Conservation (phyloP, 306 rosid species). For the Leucaena leucocephala region DNA sequence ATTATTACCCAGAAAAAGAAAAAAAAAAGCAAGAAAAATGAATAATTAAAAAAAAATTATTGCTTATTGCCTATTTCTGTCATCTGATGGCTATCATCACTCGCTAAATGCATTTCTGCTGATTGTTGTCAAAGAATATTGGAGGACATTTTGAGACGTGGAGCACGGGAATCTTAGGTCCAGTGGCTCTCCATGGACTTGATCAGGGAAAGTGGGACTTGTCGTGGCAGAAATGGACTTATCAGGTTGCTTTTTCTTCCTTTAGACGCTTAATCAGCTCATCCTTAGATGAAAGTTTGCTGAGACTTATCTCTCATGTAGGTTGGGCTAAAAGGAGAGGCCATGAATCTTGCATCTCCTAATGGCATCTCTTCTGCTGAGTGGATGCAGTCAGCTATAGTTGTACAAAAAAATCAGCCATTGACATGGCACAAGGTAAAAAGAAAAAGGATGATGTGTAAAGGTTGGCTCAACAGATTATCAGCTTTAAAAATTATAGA, state of each 20-base stretch:
- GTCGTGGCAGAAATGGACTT: constrained; percentile 96
- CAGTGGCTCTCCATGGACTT: constrained; percentile 92
- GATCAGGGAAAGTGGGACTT: constrained; percentile 90
- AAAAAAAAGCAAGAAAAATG: too few relatives aligned
- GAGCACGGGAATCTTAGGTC: constrained; percentile 98
- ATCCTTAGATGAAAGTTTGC: constrained; percentile 29
- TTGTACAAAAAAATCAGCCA: constrained; percentile 70
- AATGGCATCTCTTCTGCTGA: constrained; percentile 74
- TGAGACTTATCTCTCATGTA: constrained; percentile 40
- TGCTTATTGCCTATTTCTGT: neutral
- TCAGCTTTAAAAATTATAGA: constrained; percentile 6
- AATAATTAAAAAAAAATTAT: neutral
- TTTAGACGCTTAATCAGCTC: constrained; percentile 19
- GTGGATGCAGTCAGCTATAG: constrained; percentile 79
- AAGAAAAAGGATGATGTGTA: constrained; percentile 13
- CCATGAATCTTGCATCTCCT: constrained; percentile 87
- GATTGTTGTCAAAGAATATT: constrained; percentile 64
- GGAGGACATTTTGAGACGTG: constrained; percentile 96
- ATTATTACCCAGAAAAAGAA: neutral
- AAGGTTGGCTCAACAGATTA: constrained; percentile 17
- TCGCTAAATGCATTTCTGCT: constrained; percentile 23
- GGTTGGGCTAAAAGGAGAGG: constrained; percentile 98
- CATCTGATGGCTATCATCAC: constrained; percentile 16
- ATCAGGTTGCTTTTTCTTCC: constrained; percentile 65
- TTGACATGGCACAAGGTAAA: constrained; percentile 97